These are phyloP conservation scores for Wallacemonas rigidus DNA, from an alignment of 208 protist species.

Conservation along the genomic window DNA sequence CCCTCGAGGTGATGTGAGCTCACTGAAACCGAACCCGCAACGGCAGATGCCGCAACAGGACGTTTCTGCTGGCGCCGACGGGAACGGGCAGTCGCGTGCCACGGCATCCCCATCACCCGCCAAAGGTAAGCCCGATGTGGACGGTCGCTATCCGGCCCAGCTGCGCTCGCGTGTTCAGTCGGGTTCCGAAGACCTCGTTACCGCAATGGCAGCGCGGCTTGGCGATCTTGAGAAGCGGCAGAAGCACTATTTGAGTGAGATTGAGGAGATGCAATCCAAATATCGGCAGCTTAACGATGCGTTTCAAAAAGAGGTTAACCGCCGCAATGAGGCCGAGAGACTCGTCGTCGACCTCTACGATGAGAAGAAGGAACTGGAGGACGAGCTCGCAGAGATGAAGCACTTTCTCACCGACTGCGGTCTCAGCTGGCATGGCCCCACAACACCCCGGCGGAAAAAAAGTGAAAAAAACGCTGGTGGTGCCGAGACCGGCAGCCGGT, in stretches of 20 bases:
- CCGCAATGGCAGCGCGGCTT: slow-evolving; percentile 72
- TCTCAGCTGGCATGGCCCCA: slow-evolving; percentile 32
- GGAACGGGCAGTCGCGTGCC: not conserved
- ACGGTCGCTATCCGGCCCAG: slow-evolving; percentile 44
- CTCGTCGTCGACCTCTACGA: slow-evolving; percentile 71
- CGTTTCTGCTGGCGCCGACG: slow-evolving; percentile 8
- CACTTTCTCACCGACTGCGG: slow-evolving; percentile 55
- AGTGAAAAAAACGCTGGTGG: not conserved
- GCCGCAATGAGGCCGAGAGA: slow-evolving; percentile 69
- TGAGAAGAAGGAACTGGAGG: slow-evolving; percentile 67
- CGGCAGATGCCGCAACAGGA: not conserved
- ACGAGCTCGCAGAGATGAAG: slow-evolving; percentile 47
- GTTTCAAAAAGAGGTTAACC: slow-evolving; percentile 52
- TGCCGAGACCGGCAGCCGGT: not conserved
- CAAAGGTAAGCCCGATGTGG: slow-evolving; percentile 8
- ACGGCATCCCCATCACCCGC: not conserved
- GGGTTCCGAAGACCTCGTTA: slow-evolving; percentile 57
- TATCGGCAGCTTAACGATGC: slow-evolving; percentile 47
- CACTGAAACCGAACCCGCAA: not conserved
- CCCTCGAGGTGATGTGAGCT: not conserved
- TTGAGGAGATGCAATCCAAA: slow-evolving; percentile 76
- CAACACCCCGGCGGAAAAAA: slow-evolving; percentile 11
- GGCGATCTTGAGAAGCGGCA: slow-evolving; percentile 69
- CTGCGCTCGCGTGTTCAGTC: slow-evolving; percentile 53
- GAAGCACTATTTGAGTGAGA: slow-evolving; percentile 65